These are phyloP conservation scores for Fraxinus velutina DNA, from an alignment of 305 asterid species.

Conservation along the genomic window DNA sequence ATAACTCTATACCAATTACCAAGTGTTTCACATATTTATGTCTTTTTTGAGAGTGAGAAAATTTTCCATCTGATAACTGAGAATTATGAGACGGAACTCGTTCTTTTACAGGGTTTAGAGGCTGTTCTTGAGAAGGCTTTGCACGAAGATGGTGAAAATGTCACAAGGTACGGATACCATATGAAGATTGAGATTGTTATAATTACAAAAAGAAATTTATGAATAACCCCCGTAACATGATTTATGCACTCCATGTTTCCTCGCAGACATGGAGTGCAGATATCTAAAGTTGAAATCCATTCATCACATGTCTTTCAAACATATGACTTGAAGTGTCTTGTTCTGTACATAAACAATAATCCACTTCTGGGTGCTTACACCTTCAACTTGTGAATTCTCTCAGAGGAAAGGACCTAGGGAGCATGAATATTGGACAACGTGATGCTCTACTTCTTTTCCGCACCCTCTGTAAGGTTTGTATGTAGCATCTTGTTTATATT, in stretches of 20 bases:
- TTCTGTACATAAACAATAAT: slow-evolving; percentile 10
- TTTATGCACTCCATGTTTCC: slow-evolving; percentile 8
- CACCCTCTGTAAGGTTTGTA: slow-evolving; percentile 96
- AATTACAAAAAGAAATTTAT: slow-evolving; percentile 20
- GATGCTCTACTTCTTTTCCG: slow-evolving; percentile 96
- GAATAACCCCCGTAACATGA: slow-evolving; percentile 13
- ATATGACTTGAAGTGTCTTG: slow-evolving; percentile 12
- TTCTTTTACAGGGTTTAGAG: slow-evolving; percentile 72
- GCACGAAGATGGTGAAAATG: slow-evolving; percentile 88
- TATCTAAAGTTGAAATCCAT: slow-evolving; percentile 21
- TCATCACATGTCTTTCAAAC: slow-evolving; percentile 16
- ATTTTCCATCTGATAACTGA: slow-evolving; percentile 19
- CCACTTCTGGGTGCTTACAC: slow-evolving; percentile 28
- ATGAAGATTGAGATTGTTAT: slow-evolving; percentile 22
- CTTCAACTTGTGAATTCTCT: slow-evolving; percentile 30
- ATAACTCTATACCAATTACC: slow-evolving; percentile 7
- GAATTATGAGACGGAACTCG: slow-evolving; percentile 22
- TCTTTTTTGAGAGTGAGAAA: slow-evolving; percentile 22
- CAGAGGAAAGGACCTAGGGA: slow-evolving; percentile 77
- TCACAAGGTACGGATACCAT: slow-evolving; percentile 52
- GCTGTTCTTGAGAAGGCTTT: slow-evolving; percentile 99
- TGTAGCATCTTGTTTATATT: slow-evolving; percentile 21
- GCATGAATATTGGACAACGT: slow-evolving; percentile 75
- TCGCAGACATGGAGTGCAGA: slow-evolving; percentile 13
- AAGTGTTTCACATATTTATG: slow-evolving; percentile 4